Conservation (phyloP, 352 stramenopile genomes). For the Lagenidium giganteum region DNA sequence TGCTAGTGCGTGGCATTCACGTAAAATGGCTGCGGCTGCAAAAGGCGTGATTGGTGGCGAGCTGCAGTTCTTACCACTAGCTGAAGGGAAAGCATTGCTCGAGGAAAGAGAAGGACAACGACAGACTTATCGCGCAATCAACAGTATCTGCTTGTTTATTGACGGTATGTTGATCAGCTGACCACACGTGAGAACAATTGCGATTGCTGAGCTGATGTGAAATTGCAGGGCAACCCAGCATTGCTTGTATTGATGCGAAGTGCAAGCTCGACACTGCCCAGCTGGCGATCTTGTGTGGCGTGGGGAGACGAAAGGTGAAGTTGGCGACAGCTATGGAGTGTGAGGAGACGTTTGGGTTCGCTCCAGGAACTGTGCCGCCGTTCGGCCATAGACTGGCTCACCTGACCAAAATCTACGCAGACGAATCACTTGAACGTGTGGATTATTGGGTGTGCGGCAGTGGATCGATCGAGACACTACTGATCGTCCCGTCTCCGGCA, state of each 20-base stretch:
- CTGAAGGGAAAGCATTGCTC: slow-evolving; percentile 27
- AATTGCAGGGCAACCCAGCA: slow-evolving; percentile 38
- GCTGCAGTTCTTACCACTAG: slow-evolving; percentile 30
- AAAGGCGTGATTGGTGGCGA: no score
- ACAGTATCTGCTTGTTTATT: slow-evolving; percentile 74
- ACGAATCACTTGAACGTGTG: slow-evolving; percentile 25
- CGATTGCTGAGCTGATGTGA: neutral
- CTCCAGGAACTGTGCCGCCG: slow-evolving; percentile 52
- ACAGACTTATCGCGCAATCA: slow-evolving; percentile 40
- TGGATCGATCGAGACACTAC: slow-evolving; percentile 32
- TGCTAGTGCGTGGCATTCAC: no score
- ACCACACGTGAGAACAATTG: no score
- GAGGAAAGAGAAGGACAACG: slow-evolving; percentile 15
- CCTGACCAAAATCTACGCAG: slow-evolving; percentile 31
- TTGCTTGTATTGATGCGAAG: slow-evolving; percentile 54
- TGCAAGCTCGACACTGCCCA: slow-evolving; percentile 57
- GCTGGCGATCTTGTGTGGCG: slow-evolving; percentile 36
- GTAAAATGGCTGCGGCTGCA: no score
- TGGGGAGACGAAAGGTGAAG: slow-evolving; percentile 62
- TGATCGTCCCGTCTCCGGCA: slow-evolving; percentile 30
- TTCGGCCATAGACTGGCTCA: slow-evolving; percentile 32
- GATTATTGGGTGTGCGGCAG: slow-evolving; percentile 40
- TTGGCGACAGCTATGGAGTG: slow-evolving; percentile 59
- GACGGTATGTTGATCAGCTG: slow-evolving; percentile 44
- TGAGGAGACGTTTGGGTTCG: slow-evolving; percentile 51